Evolutionary conservation across 306 rosid species (phyloP).

Genomic region (Cicer judaicum): DNA sequence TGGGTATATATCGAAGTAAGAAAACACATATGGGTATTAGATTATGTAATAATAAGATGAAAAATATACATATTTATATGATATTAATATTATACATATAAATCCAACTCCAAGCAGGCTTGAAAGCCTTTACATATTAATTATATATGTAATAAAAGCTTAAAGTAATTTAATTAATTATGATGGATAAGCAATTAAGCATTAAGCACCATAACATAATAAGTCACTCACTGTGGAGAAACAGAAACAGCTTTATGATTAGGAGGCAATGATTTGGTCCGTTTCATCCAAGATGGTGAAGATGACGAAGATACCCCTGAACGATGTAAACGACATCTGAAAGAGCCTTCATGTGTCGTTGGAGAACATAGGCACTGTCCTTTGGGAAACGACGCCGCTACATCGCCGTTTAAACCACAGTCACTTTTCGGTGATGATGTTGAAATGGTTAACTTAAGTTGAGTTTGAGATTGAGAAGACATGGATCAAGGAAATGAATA

Average conservation of each 20-base stretch:
- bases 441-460: slow-evolving; percentile 51
- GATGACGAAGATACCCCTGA: slow-evolving; percentile 59
- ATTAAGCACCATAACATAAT: background rate
- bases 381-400: slow-evolving; percentile 49
- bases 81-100: background rate
- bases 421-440: slow-evolving; percentile 55
- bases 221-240: slow-evolving; percentile 32
- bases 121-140: background rate
- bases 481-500: slow-evolving; percentile 41
- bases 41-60: background rate
- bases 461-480: slow-evolving; percentile 53
- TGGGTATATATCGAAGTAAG: background rate
- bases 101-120: background rate
- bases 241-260: slow-evolving; percentile 39
- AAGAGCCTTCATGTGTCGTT: slow-evolving; percentile 88
- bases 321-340: slow-evolving; percentile 86
- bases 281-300: slow-evolving; percentile 64
- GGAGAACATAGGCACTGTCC: slow-evolving; percentile 94
- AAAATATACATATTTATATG: background rate
- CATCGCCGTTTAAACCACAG: slow-evolving; percentile 34
- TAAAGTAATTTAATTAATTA: background rate
- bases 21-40: background rate
- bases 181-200: background rate
- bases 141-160: background rate
- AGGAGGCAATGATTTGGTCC: slow-evolving; percentile 63